These are phyloP conservation scores for Fusarium multiceps DNA, from an alignment of 2,329 filamentous ascomycete species.

Conservation along the genomic window DNA sequence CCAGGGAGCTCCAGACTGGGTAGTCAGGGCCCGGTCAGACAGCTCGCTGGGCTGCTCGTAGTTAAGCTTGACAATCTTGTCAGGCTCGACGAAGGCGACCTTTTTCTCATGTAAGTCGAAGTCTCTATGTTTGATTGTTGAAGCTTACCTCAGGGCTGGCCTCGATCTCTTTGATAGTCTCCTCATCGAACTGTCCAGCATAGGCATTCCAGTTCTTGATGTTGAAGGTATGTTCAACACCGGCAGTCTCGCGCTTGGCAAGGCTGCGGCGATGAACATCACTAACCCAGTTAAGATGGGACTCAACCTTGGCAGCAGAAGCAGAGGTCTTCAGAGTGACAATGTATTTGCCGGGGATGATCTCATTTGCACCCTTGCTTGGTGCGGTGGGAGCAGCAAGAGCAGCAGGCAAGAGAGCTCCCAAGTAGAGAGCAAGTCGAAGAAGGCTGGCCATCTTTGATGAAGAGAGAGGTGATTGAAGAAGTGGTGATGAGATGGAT, in stretches of 20 bases:
- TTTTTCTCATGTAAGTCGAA: not conserved
- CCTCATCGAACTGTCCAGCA: slow-evolving; percentile 1
- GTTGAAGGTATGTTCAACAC: not conserved
- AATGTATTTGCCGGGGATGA: not conserved
- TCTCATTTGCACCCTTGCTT: not conserved
- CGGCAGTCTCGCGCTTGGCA: not conserved
- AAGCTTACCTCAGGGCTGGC: not conserved
- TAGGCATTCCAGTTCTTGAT: slow-evolving; percentile 6
- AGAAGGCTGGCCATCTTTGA: not conserved
- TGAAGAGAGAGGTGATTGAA: not conserved
- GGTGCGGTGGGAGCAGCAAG: not conserved
- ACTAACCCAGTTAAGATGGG: not conserved
- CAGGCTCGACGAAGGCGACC: not conserved
- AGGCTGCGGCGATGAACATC: not conserved
- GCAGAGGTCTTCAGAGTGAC: not conserved
- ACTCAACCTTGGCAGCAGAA: not conserved
- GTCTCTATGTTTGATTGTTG: not conserved
- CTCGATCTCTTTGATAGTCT: slow-evolving; percentile 1
- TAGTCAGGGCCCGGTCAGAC: not conserved
- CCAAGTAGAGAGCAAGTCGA: slow-evolving; percentile 1
- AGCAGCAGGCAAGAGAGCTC: not conserved
- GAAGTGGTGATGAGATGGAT: not conserved
- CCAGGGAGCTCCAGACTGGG: not conserved
- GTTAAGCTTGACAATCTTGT: not conserved
- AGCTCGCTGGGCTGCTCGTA: not conserved